Evolutionary conservation across 441 rosid species (phyloP).

Genomic region (Daphne laureola): DNA sequence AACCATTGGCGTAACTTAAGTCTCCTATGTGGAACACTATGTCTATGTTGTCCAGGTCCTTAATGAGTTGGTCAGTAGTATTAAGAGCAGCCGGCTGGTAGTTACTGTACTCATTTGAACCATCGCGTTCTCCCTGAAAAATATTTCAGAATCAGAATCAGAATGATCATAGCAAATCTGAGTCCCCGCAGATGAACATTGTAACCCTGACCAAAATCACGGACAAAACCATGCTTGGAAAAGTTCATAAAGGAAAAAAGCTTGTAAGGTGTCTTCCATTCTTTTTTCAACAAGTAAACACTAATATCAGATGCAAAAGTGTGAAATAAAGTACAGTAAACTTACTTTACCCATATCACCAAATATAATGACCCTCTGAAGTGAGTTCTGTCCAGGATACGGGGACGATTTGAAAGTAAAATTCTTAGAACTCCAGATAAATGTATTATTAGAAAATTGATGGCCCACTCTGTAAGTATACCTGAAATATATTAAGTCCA

Average conservation of each 20-base stretch:
- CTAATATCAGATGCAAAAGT: too few relatives aligned
- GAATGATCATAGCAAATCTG: too few relatives aligned
- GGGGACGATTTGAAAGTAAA: conserved; percentile 68
- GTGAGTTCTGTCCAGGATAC: conserved; percentile 81
- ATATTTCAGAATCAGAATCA: conserved; percentile 6
- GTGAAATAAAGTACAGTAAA: not conserved
- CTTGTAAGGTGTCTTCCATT: too few relatives aligned
- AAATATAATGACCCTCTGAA: conserved; percentile 68
- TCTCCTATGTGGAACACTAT: conserved; percentile 91
- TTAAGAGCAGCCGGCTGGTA: conserved; percentile 91
- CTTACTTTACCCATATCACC: conserved; percentile 97
- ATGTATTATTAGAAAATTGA: conserved; percentile 37
- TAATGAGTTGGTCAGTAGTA: conserved; percentile 78
- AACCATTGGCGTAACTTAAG: conserved; percentile 76
- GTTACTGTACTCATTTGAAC: conserved; percentile 77
- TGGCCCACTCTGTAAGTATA: conserved; percentile 77
- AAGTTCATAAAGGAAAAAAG: not conserved
- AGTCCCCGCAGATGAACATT: too few relatives aligned
- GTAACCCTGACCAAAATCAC: too few relatives aligned
- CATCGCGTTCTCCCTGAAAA: conserved; percentile 86
- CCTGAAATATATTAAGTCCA: conserved; percentile 27
- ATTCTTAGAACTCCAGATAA: conserved; percentile 52
- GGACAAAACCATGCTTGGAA: not conserved
- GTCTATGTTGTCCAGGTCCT: conserved; percentile 57
- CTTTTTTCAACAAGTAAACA: too few relatives aligned